Evolutionary conservation across 345 rosid genomes (phyloP), one percentile per base, ranked within the genome.

Genomic region (Gossypium mustelinum): DNA sequence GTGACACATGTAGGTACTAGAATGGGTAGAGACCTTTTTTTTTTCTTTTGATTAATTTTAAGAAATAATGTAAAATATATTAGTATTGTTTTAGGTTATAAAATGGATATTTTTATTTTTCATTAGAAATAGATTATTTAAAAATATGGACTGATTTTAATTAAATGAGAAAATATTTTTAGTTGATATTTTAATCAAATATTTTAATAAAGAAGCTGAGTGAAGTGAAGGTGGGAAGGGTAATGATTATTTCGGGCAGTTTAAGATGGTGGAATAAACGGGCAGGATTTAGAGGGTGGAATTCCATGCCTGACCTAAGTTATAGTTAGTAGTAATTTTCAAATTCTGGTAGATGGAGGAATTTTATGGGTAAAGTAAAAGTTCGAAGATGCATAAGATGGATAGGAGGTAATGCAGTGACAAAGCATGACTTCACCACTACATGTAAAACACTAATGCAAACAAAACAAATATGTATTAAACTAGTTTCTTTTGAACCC

Each of bases 211-310:
- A 80, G 7, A 81, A 86, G 81, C 86, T 27, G 82, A 81, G 77
- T 82, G 81, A 88, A 88, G 95, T 82, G 86, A 82, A 20, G 47
- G 75, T 78, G 86, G 92, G 86, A 20, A 76, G 81, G 45, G 77
- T 63, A 79, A 88, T 87, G 86, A 88, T 90, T 79, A 82, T 73
- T 44, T 60, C 77, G 88, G 87, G 82, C 85, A 71, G 79, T 27
- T 72, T 78, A 9, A 56, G 73, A 72, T 70, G 75, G 86, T 83
- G 86, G 11, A 52, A 72, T 83, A 54, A 75, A 4, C 79, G 89
- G 93, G 88, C 86, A 83, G 81, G 73, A 18, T 63, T 17, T 16
- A 64, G 29, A 29, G 64, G 34, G 80, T 72, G 68, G 11, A 52
- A 72, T 83, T 73, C 71, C 61, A 7, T 13, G 66, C 64, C 82